phyloP scores from a whole-genome alignment of 31 red algal genomes.

The Bonnemaisonia californica region DNA sequence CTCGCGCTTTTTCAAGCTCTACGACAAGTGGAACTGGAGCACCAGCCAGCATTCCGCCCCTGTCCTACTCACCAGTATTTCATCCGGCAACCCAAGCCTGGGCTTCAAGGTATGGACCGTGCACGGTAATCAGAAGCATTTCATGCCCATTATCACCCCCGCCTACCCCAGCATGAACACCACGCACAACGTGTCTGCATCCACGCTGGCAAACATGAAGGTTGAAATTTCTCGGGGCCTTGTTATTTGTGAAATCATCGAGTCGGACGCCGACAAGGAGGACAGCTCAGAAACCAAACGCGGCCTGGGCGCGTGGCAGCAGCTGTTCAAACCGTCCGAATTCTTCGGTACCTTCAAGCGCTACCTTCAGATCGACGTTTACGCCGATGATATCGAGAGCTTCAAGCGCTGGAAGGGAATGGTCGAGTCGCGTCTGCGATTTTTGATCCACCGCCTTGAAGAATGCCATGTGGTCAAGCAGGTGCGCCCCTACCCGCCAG shows the following conservation, averaged over 20 bases:
- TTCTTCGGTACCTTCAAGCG: conserved; percentile 80
- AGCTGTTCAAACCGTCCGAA: conserved; percentile 78
- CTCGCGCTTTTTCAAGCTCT: conserved; percentile 86
- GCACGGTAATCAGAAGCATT: conserved; percentile 75
- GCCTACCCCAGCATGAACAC: conserved; percentile 97
- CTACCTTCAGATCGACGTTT: conserved; percentile 88
- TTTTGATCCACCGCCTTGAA: conserved; percentile 82
- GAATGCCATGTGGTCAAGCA: conserved; percentile 51
- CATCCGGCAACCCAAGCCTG: conserved; percentile 65
- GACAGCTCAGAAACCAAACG: conserved; percentile 19
- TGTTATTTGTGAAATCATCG: conserved; percentile 51
- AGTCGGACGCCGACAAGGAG: conserved; percentile 29
- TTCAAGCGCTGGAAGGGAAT: conserved; percentile 87
- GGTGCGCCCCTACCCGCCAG: conserved; percentile 67
- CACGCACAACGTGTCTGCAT: conserved; percentile 94
- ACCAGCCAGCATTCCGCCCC: conserved; percentile 69
- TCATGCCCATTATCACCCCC: conserved; percentile 98
- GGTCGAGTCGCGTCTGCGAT: conserved; percentile 87
- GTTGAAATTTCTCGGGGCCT: conserved; percentile 83
- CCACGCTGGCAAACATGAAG: conserved; percentile 85
- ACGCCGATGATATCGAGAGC: conserved; percentile 69
- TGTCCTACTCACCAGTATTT: conserved; percentile 78
- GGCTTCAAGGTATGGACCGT: conserved; percentile 91
- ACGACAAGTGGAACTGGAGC: conserved; percentile 94
- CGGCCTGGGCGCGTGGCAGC: conserved; percentile 70